These are phyloP conservation scores for Boletus vinaceobasis DNA, from an alignment of 768 basidiomycete genomes.

Conservation along the genomic window DNA sequence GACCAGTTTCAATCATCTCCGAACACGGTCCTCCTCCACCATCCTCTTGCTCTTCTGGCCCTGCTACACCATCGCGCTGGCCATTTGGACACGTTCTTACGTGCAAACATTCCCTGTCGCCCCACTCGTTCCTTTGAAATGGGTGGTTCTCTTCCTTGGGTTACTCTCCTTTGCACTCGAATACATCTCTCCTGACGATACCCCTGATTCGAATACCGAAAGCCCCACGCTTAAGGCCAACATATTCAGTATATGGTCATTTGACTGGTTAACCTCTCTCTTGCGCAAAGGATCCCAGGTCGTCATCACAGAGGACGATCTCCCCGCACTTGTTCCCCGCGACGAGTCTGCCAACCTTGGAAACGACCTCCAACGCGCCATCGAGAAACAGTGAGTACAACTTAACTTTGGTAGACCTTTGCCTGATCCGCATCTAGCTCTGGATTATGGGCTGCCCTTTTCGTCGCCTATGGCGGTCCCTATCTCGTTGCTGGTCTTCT, in stretches of 20 bases:
- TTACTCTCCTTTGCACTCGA: constrained; percentile 62
- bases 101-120: constrained; percentile 30
- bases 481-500: constrained; percentile 59
- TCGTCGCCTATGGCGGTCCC: constrained; percentile 73
- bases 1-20: constrained; percentile 67
- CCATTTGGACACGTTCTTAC: constrained; percentile 61
- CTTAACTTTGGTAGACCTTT: neutral
- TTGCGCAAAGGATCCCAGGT: constrained; percentile 63
- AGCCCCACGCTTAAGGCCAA: constrained; percentile 76
- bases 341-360: constrained; percentile 75
- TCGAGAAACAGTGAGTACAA: constrained; percentile 59
- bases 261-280: constrained; percentile 82
- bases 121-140: constrained; percentile 44
- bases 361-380: constrained; percentile 51
- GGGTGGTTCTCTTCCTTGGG: constrained; percentile 42
- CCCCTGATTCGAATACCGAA: constrained; percentile 46
- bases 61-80: constrained; percentile 46
- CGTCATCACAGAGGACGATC: constrained; percentile 81
- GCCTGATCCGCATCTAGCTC: constrained; percentile 37
- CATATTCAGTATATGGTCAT: constrained; percentile 78
- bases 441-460: constrained; percentile 70
- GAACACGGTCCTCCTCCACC: constrained; percentile 66
- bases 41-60: constrained; percentile 84
- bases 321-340: constrained; percentile 64
- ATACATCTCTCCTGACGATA: constrained; percentile 59